Base-by-base conservation (phyloP, 1,139 yeast genomes). In the Geotrichum siamense region DNA sequence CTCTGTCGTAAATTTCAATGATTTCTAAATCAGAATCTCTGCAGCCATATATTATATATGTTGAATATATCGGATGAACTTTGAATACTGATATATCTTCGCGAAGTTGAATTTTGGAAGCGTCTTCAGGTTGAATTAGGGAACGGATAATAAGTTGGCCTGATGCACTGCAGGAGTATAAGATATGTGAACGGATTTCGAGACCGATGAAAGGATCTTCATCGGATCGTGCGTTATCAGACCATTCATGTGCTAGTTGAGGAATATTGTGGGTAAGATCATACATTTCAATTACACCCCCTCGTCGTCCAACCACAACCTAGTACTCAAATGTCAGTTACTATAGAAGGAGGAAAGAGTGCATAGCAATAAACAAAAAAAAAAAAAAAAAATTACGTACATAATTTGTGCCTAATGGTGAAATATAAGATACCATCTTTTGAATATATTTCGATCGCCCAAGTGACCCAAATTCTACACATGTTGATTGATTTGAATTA, bases 71-170 rank as follows among this genome's bases (percentile, higher is more conserved):
- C 2, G 67, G 66, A 48, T 63, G 68, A 34, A 59, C 47, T 28
- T 64, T 59, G 28, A 71, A 57, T 30, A 65, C 61, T 15, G 68
- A 60, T 1, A 74, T 61, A 1, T 74, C 73, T 13, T 57, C 62
- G 16, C 62, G 62, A 17, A 72, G 57, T 5, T 48, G 35, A 9
- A 6, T 13, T 9, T 6, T 13, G 12, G 40, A 45, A 30, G 36
- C 29, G 13, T 49, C 47, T n/a, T 50, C 73, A 51, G 69, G 71
- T 37, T 67, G 57, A 5, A 6, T 4, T 49, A 72, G 56, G 48
- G 72, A 76, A n/a, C 75, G 63, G 13, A 73, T 56, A 2, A 68
- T 61, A 26, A 73, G 60, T 44, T 63, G 63, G 5, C 79, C 79
- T 8, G 66, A 67, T 10, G 59, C 57, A 2, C 74, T 70, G 51